Conservation (phyloP, 495 filamentous ascomycete genomes). For the Podospora pseudoanserina region DNA sequence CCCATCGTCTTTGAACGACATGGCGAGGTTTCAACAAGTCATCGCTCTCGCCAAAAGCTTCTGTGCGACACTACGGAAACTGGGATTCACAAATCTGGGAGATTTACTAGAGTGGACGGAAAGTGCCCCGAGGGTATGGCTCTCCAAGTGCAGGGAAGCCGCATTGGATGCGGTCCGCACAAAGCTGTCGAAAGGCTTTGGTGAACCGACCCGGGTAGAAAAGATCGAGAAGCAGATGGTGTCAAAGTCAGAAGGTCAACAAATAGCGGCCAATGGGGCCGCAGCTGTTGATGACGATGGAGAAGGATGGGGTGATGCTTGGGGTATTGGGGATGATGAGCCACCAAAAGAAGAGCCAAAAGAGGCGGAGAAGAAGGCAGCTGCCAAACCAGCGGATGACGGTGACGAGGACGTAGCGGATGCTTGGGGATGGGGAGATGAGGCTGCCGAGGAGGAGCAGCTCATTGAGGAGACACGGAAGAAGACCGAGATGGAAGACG, state of each 20-base stretch:
- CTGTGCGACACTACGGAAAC: conserved; percentile 54
- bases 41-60: conserved; percentile 61
- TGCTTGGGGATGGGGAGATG: conserved; percentile 61
- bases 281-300: conserved; percentile 42
- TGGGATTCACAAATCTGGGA: conserved; percentile 65
- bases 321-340: conserved; percentile 57
- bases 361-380: neutral
- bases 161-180: conserved; percentile 70
- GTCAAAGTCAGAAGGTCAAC: conserved; percentile 59
- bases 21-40: conserved; percentile 64
- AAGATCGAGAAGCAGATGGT: conserved; percentile 80
- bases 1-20: conserved; percentile 64
- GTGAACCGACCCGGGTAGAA: conserved; percentile 64
- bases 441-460: conserved; percentile 38
- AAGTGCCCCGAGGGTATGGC: conserved; percentile 75
- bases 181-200: conserved; percentile 61
- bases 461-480: conserved; percentile 24
- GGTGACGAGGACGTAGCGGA: conserved; percentile 50
- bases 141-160: conserved; percentile 74
- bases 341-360: conserved; percentile 27
- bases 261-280: conserved; percentile 53
- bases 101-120: conserved; percentile 76
- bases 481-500: conserved; percentile 40
- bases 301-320: conserved; percentile 73
- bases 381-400: conserved; percentile 8